A percentile compares a stretch with the other conserved stretches of the same genome.
phyloP scores from a whole-genome alignment of 23 red algal species.

The Gracilaria gracilis region DNA sequence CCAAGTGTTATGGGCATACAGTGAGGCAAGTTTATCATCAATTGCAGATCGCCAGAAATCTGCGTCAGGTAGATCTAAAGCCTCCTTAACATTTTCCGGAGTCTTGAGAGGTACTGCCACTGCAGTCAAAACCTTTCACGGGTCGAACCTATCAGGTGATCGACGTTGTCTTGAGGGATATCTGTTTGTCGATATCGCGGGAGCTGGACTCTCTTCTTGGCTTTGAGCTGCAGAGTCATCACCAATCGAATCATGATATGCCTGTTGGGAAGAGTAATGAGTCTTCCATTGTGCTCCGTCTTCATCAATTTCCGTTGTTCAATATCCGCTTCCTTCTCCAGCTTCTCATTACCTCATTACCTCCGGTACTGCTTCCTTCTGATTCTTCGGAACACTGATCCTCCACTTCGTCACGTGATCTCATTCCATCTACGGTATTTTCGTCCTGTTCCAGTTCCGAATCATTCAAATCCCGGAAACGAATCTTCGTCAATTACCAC shows the following conservation, averaged over 20 bases:
- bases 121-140: neutral
- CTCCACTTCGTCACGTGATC: neutral
- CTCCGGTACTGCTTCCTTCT: neutral
- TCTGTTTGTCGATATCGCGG: neutral
- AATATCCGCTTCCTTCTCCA: neutral
- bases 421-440: neutral
- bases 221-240: neutral
- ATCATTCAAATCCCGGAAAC: neutral
- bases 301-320: neutral
- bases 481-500: slow-evolving; percentile 20
- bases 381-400: neutral
- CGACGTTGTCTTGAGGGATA: neutral
- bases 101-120: neutral
- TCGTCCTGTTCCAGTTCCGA: neutral
- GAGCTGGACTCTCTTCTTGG: neutral
- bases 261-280: neutral
- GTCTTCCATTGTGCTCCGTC: neutral
- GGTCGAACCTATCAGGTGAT: neutral
- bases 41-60: slow-evolving; percentile 39
- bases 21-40: slow-evolving; percentile 10
- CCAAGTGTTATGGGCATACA: slow-evolving; percentile 30
- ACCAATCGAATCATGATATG: neutral
- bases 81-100: neutral
- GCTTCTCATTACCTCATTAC: neutral
- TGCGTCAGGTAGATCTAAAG: neutral